Base-by-base conservation (phyloP, 176 grass and related monocot species). In the Phyllostachys edulis region DNA sequence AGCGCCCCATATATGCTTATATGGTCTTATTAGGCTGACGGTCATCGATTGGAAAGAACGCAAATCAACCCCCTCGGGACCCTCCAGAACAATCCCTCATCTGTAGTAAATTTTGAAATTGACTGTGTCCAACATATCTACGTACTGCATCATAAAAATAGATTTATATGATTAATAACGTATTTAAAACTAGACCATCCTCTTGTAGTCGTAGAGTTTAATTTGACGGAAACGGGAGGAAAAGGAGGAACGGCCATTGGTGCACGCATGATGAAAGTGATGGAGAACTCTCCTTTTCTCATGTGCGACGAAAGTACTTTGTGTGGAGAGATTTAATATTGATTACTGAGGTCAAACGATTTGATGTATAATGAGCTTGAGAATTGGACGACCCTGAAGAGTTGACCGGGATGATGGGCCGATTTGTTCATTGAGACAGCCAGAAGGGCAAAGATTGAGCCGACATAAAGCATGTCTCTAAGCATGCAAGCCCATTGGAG, bases 301-400 rank as follows among this genome's bases (percentile, higher is more conserved):
- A 29, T 29, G 1, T 29, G 29, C 15, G 9, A 34, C 14, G 21
- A 32, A 56, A 8, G 66, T 23, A 45, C 26, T 34, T 23, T 49
- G 41, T 73, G 17, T 13, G 27, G 61, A 37, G 5, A 47, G 27
- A 83, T 63, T 73, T 49, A 15, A 73, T 47, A 50, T 24, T 38
- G 12, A 36, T 38, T 20, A 36, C 7, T n/a, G 14, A 5, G 54
- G 68, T 62, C 68, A 82, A 69, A 34, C 11, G 68, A 82, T 62
- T 62, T 62, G 67, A 82, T 82, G 54, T 79, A 46, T 32, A 45
- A n/a, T n/a, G n/a, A 69, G 38, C 66, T 47, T 47, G 1, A 47
- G 17, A 71, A 73, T 61, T 73, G 55, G 55, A 82, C 40, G 80
- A 63, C 80, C 80, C 68, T 49, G 40, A 21, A 14, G 68, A 46